These are phyloP conservation scores for Favolaschia claudopus DNA, from an alignment of 768 basidiomycete genomes.

Conservation along the genomic window DNA sequence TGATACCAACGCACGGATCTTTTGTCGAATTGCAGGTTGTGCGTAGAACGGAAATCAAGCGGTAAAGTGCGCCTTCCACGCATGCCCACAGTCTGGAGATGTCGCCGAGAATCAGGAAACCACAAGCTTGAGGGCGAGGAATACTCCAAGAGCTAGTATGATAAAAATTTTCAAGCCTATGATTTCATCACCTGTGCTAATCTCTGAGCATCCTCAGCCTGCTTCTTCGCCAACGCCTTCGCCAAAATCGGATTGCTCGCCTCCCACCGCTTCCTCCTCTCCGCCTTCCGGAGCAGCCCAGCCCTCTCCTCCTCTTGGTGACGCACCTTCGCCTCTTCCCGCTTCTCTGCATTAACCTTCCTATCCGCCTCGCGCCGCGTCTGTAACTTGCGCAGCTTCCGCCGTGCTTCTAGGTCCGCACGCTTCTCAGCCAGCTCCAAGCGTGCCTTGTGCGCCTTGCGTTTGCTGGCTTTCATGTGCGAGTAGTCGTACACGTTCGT, in stretches of 20 bases:
- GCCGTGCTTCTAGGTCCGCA: neutral
- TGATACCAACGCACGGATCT: too few species aligned
- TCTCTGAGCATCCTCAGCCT: neutral
- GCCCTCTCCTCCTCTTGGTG: constrained; percentile 17
- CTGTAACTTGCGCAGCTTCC: neutral
- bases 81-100: too few species aligned
- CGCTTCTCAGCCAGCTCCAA: constrained; percentile 14
- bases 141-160: too few species aligned
- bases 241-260: constrained; percentile 5
- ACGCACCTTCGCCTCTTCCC: neutral
- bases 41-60: too few species aligned
- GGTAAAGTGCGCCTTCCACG: too few species aligned
- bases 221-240: neutral
- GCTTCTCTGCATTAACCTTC: neutral
- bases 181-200: neutral
- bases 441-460: constrained; percentile 17
- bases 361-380: neutral
- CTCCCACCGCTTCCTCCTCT: constrained; percentile 11
- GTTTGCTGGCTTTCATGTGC: constrained; percentile 26
- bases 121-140: too few species aligned
- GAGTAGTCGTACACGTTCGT: constrained; percentile 24
- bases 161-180: too few species aligned
- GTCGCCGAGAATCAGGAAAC: too few species aligned
- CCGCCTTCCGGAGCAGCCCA: neutral
- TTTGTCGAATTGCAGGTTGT: too few species aligned